phyloP scores from a whole-genome alignment of 257 asterid genomes.

The Henckelia pumila region DNA sequence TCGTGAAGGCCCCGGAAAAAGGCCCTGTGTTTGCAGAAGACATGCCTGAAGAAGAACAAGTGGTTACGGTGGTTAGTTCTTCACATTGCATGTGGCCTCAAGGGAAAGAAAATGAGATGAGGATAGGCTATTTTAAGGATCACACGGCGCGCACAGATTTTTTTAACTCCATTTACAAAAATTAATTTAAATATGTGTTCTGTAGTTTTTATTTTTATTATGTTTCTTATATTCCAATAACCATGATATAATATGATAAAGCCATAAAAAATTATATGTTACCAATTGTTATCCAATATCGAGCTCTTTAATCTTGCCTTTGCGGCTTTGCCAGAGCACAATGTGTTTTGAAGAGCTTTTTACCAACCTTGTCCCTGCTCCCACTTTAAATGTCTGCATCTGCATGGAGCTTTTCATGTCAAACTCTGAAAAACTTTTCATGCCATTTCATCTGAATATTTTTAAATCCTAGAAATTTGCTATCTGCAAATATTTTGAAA shows the following conservation, averaged over 20 bases:
- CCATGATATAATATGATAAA: slow-evolving; percentile 4
- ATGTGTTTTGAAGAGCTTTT: slow-evolving; percentile 1
- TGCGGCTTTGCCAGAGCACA: background rate
- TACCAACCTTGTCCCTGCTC: background rate
- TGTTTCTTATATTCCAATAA: background rate
- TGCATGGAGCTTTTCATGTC: slow-evolving; percentile 11
- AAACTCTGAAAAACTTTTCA: background rate
- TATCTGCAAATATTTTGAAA: background rate
- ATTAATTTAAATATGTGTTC: background rate
- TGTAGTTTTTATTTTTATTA: background rate
- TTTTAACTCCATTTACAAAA: background rate
- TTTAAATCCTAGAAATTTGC: background rate
- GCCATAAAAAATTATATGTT: slow-evolving; percentile 1
- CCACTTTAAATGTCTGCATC: slow-evolving; percentile 10
- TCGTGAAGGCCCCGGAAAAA: slow-evolving; percentile 95
- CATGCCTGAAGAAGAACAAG: slow-evolving; percentile 95
- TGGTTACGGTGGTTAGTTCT: slow-evolving; percentile 57
- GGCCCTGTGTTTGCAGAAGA: slow-evolving; percentile 92
- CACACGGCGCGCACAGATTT: background rate
- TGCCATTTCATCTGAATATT: background rate
- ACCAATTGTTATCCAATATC: background rate
- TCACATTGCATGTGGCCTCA: slow-evolving; percentile 14
- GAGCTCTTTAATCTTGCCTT: background rate
- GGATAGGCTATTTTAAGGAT: slow-evolving; percentile 6
- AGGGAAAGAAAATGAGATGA: slow-evolving; percentile 12